Evolutionary conservation across 306 rosid species (phyloP).

Genomic region (Vigna nakashimae): DNA sequence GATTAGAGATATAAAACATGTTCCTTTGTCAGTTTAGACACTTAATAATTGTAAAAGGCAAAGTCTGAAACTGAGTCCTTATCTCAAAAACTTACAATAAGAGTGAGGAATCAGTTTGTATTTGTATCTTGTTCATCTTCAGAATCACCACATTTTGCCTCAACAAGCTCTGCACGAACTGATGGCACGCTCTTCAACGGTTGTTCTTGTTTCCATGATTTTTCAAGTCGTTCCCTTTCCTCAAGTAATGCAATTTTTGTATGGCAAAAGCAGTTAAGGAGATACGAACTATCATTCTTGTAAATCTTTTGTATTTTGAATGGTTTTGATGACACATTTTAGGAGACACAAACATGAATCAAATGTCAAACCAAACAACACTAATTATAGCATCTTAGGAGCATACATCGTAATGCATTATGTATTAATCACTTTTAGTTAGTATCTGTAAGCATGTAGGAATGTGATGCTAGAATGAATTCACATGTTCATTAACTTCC

Average conservation of each 20-base stretch:
- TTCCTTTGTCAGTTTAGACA: too few species aligned
- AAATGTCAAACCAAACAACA: too few species aligned
- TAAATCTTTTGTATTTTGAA: not conserved
- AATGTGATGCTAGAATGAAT: not conserved
- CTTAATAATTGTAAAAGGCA: not conserved
- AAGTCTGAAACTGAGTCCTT: not conserved
- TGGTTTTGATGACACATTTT: too few species aligned
- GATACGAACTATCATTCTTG: conserved; percentile 9
- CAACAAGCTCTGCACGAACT: conserved; percentile 36
- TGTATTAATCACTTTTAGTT: not conserved
- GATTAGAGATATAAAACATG: too few species aligned
- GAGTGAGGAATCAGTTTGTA: not conserved
- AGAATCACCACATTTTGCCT: conserved; percentile 39
- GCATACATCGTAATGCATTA: not conserved
- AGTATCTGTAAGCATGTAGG: not conserved
- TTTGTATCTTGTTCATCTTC: conserved; percentile 5
- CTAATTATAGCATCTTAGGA: too few species aligned
- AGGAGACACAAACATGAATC: too few species aligned
- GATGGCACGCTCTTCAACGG: conserved; percentile 28
- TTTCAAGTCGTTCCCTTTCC: conserved; percentile 43
- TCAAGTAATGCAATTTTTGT: conserved; percentile 47
- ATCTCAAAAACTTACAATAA: not conserved
- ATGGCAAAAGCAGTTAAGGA: conserved; percentile 46
- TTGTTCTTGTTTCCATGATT: conserved; percentile 33
- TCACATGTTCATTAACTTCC: conserved; percentile 17